Base-by-base conservation (phyloP, 2,329 filamentous ascomycete genomes). In the Aspergillus persii region DNA sequence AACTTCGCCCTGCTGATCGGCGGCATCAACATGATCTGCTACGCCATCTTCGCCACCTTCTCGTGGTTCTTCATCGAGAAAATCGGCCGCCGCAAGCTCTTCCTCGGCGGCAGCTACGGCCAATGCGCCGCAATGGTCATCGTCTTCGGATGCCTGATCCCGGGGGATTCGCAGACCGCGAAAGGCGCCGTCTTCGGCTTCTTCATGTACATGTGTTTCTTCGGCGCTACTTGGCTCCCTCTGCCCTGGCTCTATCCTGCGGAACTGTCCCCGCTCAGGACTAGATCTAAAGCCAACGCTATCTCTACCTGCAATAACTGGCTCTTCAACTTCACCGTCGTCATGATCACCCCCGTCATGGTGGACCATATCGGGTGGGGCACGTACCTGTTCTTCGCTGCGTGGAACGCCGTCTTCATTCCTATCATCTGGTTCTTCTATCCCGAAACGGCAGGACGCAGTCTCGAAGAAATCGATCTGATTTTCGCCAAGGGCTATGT, bases 181-280 rank as follows among this genome's bases (percentile, higher is more conserved):
- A 63, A 63, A 46, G 61, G 60, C 2, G 60, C 57, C n/a, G 59
- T 64, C 4, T 64, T 66, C 9, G 61, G 63, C 44, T 57, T 66
- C 29, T 66, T 66, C 50, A 46, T 63, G 1, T 66, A 61, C 48
- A 66, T 65, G 59, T 63, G 62, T n/a, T 58, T 62, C 58, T 66
- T 66, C 23, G 62, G 62, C 15, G 61, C 61, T 18, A 64, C 62
- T 29, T 86, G 83, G 83, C 69, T 87, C 3, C 84, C 84, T 11
- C 77, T 86, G 9, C 84, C 85, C 0, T 88, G 84, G 85, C 56
- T 68, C 26, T 68, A 71, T 33, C 69, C 78, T 0, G 76, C 80
- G 33, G 81, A 81, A 59, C 71, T 80, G 65, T 80, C 79, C 59
- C 80, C 79, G 2, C 74, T 81, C 67, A 80, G 77, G 44, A 66